These are phyloP conservation scores for Trichocladium antarcticum DNA, from an alignment of 495 filamentous ascomycete genomes.

Conservation along the genomic window DNA sequence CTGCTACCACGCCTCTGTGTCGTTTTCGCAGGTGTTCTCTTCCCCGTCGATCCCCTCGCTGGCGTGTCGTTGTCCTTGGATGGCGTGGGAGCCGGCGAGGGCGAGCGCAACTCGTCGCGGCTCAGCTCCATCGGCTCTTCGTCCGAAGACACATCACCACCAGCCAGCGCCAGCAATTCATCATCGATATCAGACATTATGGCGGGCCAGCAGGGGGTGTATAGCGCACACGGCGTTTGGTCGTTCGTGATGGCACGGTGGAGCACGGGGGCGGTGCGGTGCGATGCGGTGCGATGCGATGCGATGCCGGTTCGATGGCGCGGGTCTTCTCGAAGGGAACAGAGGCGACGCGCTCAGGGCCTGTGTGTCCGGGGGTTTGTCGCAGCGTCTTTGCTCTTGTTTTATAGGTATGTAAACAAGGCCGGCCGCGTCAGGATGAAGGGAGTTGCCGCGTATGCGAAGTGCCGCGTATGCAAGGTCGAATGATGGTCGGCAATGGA, in stretches of 20 bases:
- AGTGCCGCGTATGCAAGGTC: too few species aligned
- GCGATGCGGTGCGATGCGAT: too few species aligned
- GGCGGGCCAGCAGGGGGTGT: not conserved
- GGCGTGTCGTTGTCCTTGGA: slow-evolving; percentile 24
- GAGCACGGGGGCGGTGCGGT: not conserved
- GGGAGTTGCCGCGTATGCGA: too few species aligned
- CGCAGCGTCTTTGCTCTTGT: not conserved
- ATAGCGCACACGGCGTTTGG: not conserved
- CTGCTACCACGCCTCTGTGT: slow-evolving; percentile 30
- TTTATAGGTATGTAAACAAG: too few species aligned
- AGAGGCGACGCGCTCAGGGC: not conserved
- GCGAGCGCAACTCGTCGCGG: slow-evolving; percentile 30
- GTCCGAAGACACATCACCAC: slow-evolving; percentile 46
- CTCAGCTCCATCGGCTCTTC: slow-evolving; percentile 31
- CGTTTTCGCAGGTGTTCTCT: slow-evolving; percentile 42
- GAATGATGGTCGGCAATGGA: too few species aligned
- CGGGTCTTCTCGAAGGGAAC: not conserved
- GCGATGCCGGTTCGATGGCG: too few species aligned
- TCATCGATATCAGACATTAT: slow-evolving; percentile 69
- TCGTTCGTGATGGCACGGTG: not conserved
- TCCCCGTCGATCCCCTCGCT: slow-evolving; percentile 28
- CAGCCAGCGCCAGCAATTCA: slow-evolving; percentile 78
- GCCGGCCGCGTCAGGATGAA: too few species aligned
- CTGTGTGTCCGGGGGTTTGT: not conserved
- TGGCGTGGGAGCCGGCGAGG: slow-evolving; percentile 23